These are phyloP conservation scores for Diaporthe velutina DNA, from an alignment of 2,329 filamentous ascomycete genomes.

Conservation along the genomic window DNA sequence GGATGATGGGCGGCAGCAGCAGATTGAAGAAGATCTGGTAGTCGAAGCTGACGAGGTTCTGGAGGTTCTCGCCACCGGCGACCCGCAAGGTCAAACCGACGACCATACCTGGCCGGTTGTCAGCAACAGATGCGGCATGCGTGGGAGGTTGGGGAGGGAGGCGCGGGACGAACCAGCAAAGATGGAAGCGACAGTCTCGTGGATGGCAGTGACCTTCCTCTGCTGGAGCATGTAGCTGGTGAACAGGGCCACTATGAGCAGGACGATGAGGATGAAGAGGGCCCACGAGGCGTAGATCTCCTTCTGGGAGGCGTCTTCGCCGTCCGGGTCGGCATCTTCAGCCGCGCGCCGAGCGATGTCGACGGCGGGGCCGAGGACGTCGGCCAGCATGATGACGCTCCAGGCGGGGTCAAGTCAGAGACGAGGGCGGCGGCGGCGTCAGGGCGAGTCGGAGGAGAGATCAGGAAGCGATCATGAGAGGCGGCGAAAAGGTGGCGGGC, in stretches of 20 bases:
- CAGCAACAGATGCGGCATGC: slow-evolving; percentile 16
- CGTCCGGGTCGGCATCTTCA: slow-evolving; percentile 62
- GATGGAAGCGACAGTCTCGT: slow-evolving; percentile 98
- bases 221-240: slow-evolving; percentile 97
- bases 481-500: slow-evolving; percentile 18
- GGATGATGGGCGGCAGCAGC: slow-evolving; percentile 96
- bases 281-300: slow-evolving; percentile 98
- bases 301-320: slow-evolving; percentile 87
- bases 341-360: slow-evolving; percentile 57
- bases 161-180: slow-evolving; percentile 78
- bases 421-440: background rate
- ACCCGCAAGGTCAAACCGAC: slow-evolving; percentile 91
- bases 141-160: background rate
- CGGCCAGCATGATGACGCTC: slow-evolving; percentile 51
- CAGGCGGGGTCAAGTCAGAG: background rate
- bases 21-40: slow-evolving; percentile 99
- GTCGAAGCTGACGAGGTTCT: slow-evolving; percentile 94
- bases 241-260: slow-evolving; percentile 94
- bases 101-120: slow-evolving; percentile 80
- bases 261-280: slow-evolving; percentile 94
- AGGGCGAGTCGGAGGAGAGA: background rate
- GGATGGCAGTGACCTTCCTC: slow-evolving; percentile 96
- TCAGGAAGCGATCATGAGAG: slow-evolving; percentile 29
- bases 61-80: slow-evolving; percentile 84
- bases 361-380: slow-evolving; percentile 52